Evolutionary conservation across 352 stramenopile genomes (phyloP).

Genomic region (Phytophthora agathidicida): DNA sequence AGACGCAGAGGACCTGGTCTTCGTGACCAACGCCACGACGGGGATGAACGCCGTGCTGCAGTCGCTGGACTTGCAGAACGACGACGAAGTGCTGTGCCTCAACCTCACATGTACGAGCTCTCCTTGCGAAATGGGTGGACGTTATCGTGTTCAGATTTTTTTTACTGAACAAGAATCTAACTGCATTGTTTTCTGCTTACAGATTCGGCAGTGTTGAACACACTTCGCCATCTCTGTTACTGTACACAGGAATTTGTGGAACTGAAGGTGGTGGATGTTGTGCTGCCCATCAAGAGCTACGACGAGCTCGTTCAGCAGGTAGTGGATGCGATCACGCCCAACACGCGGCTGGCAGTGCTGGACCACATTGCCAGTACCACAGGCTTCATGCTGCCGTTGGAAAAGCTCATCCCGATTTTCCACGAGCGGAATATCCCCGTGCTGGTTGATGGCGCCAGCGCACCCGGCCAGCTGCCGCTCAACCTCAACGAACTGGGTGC

Average conservation of each 20-base stretch:
- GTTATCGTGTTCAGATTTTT: not conserved
- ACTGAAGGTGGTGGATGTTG: conserved; percentile 84
- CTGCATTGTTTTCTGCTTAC: conserved; percentile 10
- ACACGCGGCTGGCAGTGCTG: conserved; percentile 84
- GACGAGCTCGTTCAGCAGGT: conserved; percentile 75
- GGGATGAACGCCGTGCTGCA: conserved; percentile 87
- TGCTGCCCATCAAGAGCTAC: conserved; percentile 74
- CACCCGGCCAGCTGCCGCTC: conserved; percentile 72
- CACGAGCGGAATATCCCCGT: conserved; percentile 79
- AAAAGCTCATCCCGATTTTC: conserved; percentile 86
- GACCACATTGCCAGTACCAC: conserved; percentile 85
- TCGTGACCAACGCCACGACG: conserved; percentile 86
- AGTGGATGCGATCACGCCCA: conserved; percentile 74
- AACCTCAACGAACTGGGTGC: conserved; percentile 69
- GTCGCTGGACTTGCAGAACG: conserved; percentile 86
- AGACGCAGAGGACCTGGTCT: conserved; percentile 81
- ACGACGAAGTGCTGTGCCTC: conserved; percentile 88
- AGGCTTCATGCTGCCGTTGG: conserved; percentile 78
- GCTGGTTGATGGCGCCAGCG: conserved; percentile 81
- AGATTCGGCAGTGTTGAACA: conserved; percentile 87
- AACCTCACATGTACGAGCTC: conserved; percentile 85
- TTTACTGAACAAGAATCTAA: conserved; percentile 4
- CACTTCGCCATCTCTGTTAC: conserved; percentile 84
- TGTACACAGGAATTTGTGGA: conserved; percentile 90
- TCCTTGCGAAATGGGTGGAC: not conserved